phyloP scores from a whole-genome alignment of 495 filamentous ascomycete genomes.

The Umbilicaria muhlenbergii region DNA sequence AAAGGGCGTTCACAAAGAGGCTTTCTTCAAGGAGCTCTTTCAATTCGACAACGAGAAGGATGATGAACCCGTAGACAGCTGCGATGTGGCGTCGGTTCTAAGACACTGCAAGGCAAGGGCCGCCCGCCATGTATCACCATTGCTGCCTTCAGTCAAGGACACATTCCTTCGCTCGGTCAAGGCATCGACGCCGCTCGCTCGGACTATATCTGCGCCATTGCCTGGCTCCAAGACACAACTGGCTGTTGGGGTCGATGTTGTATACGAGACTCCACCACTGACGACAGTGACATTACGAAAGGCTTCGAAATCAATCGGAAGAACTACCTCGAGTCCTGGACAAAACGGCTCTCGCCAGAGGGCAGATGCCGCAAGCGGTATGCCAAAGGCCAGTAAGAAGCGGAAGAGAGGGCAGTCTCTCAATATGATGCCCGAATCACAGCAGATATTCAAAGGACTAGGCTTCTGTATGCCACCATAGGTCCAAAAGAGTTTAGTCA shows the following conservation, averaged over 20 bases:
- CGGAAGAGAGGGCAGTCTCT: conserved; percentile 27
- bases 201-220: conserved; percentile 5
- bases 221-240: background rate
- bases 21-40: conserved; percentile 32
- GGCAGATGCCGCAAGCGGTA: conserved; percentile 14
- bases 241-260: background rate
- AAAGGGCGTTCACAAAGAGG: conserved; percentile 11
- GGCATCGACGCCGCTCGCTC: background rate
- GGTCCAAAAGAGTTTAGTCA: no score
- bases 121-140: conserved; percentile 3
- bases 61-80: conserved; percentile 15
- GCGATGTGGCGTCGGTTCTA: conserved; percentile 2
- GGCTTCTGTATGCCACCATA: conserved; percentile 35
- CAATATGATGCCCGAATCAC: conserved; percentile 35
- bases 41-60: conserved; percentile 27
- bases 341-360: background rate
- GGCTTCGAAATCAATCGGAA: background rate
- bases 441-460: conserved; percentile 49
- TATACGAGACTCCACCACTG: background rate
- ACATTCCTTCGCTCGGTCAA: background rate
- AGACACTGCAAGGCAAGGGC: conserved; percentile 1
- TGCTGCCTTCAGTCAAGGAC: background rate
- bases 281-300: background rate
- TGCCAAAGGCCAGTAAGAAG: conserved; percentile 21
- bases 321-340: background rate